Evolutionary conservation across 139 green algal species (phyloP).

Genomic region (Marvania coccoides): DNA sequence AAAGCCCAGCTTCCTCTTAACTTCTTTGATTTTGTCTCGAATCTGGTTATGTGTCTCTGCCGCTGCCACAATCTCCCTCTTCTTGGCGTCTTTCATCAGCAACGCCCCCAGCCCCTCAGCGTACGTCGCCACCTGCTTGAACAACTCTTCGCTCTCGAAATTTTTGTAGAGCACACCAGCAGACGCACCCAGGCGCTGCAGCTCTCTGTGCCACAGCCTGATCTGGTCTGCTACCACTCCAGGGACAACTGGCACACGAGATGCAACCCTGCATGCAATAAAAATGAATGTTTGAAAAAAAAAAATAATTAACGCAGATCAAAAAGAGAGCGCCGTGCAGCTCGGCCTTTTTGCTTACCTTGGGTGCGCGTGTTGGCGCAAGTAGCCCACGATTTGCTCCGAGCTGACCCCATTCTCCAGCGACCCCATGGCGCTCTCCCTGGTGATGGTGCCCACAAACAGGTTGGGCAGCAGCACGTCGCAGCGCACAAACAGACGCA

Average conservation of each 20-base stretch:
- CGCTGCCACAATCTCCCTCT: constrained; percentile 7
- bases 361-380: constrained; percentile 64
- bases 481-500: constrained; percentile 64
- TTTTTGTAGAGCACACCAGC: constrained; percentile 45
- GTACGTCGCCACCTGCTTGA: constrained; percentile 17
- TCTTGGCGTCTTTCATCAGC: constrained; percentile 41
- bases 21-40: constrained; percentile 11
- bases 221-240: constrained; percentile 73
- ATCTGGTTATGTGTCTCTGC: constrained; percentile 14
- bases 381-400: constrained; percentile 58
- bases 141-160: constrained; percentile 56
- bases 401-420: constrained; percentile 53
- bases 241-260: constrained; percentile 50
- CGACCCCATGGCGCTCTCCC: constrained; percentile 56
- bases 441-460: constrained; percentile 75
- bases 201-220: constrained; percentile 68
- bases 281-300: too few species aligned
- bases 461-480: constrained; percentile 84
- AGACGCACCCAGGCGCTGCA: constrained; percentile 38
- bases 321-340: too few species aligned
- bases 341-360: too few species aligned
- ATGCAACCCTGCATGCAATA: too few species aligned
- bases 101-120: constrained; percentile 26
- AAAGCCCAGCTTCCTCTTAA: constrained; percentile 25
- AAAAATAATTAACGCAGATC: too few species aligned